Evolutionary conservation across 177 flowering plant species (phyloP).

Genomic region (Tripterygium wilfordii): DNA sequence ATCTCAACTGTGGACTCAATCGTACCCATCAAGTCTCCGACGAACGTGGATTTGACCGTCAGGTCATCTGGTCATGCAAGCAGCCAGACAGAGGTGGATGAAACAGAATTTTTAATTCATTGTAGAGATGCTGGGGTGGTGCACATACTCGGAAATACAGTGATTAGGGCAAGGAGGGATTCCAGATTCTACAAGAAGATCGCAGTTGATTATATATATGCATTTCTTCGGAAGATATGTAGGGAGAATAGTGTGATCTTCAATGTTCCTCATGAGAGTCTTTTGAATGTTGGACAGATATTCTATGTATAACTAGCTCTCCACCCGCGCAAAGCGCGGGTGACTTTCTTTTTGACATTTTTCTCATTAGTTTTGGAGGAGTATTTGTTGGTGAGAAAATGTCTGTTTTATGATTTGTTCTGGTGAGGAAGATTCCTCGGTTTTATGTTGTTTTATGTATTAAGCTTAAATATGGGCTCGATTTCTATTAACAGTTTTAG

Average conservation of each 20-base stretch:
- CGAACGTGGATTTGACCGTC: slow-evolving; percentile 6
- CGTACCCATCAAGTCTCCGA: slow-evolving; percentile 31
- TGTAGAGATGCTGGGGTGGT: slow-evolving; percentile 77
- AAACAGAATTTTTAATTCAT: slow-evolving; percentile 47
- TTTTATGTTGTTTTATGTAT: too few relatives aligned
- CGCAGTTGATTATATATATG: slow-evolving; percentile 61
- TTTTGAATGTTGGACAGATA: slow-evolving; percentile 71
- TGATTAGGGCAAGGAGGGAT: slow-evolving; percentile 52
- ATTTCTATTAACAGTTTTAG: too few relatives aligned
- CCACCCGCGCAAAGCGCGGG: too few relatives aligned
- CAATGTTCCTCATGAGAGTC: slow-evolving; percentile 74
- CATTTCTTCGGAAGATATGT: slow-evolving; percentile 68
- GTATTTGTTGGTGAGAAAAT: too few relatives aligned
- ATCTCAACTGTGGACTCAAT: slow-evolving; percentile 49
- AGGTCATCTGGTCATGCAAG: slow-evolving; percentile 35
- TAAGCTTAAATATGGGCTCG: too few relatives aligned
- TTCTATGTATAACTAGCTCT: slow-evolving; percentile 41
- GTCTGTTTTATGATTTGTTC: too few relatives aligned
- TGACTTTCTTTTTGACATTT: too few relatives aligned
- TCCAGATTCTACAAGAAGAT: slow-evolving; percentile 46
- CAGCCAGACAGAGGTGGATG: slow-evolving; percentile 41
- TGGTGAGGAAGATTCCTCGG: too few relatives aligned
- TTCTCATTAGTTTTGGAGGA: too few relatives aligned
- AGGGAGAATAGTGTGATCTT: slow-evolving; percentile 70
- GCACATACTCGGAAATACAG: slow-evolving; percentile 71